Percentiles rank a stretch among this genome's conserved stretches.
Evolutionary conservation across 2,329 filamentous ascomycete species (phyloP).

Genomic region (Aureobasidium sp.): DNA sequence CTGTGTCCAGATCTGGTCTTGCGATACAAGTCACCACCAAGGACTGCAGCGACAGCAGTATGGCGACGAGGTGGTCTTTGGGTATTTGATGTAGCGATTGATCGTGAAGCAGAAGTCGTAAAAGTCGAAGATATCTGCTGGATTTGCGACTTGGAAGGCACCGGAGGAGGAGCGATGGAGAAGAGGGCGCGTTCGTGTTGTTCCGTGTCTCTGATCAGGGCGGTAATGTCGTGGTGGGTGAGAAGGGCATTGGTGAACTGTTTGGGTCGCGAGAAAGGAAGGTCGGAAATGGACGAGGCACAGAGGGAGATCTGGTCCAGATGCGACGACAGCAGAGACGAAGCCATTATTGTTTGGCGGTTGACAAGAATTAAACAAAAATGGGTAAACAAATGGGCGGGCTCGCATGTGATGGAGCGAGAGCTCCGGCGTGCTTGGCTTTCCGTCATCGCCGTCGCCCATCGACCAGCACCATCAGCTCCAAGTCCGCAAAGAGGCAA

Average conservation of each 20-base stretch:
- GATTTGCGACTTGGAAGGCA: conserved; percentile 35
- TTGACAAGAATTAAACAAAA: neutral
- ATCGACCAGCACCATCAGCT: conserved; percentile 7
- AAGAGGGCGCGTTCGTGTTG: conserved; percentile 91
- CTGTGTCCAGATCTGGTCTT: conserved; percentile 55
- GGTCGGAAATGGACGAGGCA: conserved; percentile 41
- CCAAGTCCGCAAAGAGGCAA: conserved; percentile 10
- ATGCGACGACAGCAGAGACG: conserved; percentile 40
- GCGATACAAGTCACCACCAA: conserved; percentile 81
- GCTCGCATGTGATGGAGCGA: conserved; percentile 14
- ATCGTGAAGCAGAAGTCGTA: conserved; percentile 36
- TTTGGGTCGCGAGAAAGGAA: conserved; percentile 73
- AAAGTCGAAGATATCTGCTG: conserved; percentile 14
- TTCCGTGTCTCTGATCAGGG: conserved; percentile 91
- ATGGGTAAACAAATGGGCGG: conserved; percentile 8
- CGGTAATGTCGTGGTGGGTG: conserved; percentile 82
- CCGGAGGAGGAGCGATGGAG: conserved; percentile 68
- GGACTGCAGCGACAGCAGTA: conserved; percentile 81
- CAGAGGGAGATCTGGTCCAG: conserved; percentile 46
- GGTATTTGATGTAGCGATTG: conserved; percentile 30
- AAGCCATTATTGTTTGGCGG: conserved; percentile 9
- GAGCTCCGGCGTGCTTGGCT: conserved; percentile 7
- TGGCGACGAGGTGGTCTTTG: conserved; percentile 55
- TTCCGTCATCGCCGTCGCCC: conserved; percentile 13
- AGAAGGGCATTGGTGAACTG: conserved; percentile 94